A percentile compares a stretch with the other conserved stretches of the same genome.
Evolutionary conservation across 441 rosid genomes (phyloP).

Genomic region (Mallotus japonicus): DNA sequence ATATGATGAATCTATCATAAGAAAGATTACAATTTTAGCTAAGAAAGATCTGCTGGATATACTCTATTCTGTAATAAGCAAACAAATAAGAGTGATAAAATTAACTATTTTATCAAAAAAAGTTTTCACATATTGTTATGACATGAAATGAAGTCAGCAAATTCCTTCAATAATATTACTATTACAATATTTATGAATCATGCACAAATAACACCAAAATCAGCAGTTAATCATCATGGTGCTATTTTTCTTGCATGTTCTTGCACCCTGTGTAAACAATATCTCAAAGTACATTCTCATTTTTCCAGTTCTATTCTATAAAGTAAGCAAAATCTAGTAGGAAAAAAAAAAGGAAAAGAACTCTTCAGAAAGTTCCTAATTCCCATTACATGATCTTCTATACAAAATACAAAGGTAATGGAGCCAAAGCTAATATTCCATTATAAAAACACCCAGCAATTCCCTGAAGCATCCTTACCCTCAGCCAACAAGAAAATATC

Average conservation of each 20-base stretch:
- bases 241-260: neutral
- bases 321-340: neutral
- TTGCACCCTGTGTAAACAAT: neutral
- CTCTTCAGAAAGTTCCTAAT: neutral
- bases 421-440: no score
- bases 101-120: neutral
- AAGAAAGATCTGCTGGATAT: neutral
- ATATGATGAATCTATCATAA: neutral
- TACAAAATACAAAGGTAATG: neutral
- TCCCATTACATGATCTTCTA: neutral
- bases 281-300: neutral
- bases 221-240: neutral
- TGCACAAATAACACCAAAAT: neutral
- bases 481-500: neutral
- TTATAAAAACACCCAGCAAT: no score
- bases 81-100: neutral
- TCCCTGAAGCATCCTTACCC: neutral
- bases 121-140: neutral
- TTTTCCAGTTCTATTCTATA: no score
- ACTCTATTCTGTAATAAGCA: neutral
- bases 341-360: neutral
- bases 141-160: neutral
- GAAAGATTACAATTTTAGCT: neutral
- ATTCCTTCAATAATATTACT: neutral
- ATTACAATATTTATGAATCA: neutral